Percentiles rank a stretch among this genome's conserved stretches.
Evolutionary conservation across 257 asterid species (phyloP).

Genomic region (Nyctanthes arbortristis): DNA sequence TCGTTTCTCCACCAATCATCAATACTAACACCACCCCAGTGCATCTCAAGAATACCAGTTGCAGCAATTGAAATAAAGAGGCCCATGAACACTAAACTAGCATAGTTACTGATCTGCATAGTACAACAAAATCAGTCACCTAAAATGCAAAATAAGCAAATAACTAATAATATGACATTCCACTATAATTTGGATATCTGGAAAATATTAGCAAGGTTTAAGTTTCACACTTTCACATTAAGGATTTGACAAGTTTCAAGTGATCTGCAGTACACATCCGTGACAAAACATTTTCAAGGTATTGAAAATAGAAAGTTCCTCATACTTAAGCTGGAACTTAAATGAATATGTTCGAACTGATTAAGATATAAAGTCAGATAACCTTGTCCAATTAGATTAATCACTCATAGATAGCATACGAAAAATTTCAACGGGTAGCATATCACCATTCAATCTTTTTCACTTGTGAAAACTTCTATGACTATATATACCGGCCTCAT

Average conservation of each 20-base stretch:
- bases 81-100: conserved; percentile 61
- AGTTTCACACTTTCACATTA: background rate
- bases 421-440: background rate
- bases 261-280: too few species aligned
- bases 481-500: too few species aligned
- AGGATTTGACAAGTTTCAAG: background rate
- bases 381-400: background rate
- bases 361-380: background rate
- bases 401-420: background rate
- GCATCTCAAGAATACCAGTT: conserved; percentile 55
- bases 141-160: background rate
- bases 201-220: background rate
- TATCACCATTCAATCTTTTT: background rate
- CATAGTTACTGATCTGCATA: conserved; percentile 60
- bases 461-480: background rate
- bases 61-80: conserved; percentile 59
- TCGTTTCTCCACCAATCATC: conserved; percentile 74
- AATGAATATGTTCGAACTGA: background rate
- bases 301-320: too few species aligned
- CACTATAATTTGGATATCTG: background rate
- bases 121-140: background rate
- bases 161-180: background rate
- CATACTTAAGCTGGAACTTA: too few species aligned
- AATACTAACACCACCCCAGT: conserved; percentile 60
- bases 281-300: background rate